Base-by-base conservation (phyloP, 2,329 filamentous ascomycete genomes). In the Aspergillus sp. region DNA sequence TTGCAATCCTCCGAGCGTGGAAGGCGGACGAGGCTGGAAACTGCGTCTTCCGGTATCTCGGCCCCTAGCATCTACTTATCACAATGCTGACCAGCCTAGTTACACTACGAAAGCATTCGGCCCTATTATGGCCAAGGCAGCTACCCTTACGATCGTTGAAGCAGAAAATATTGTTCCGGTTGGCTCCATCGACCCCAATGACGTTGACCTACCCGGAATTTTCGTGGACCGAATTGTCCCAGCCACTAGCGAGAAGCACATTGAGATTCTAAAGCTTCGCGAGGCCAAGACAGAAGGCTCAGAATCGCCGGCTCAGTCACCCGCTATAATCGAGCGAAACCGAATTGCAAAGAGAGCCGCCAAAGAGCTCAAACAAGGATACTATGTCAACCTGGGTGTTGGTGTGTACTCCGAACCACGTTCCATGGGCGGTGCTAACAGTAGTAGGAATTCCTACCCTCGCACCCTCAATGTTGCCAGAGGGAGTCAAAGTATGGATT, bases 211-310 rank as follows among this genome's bases (percentile, higher is more conserved):
- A 3, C 91, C 91, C 0, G 91, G 92, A 9, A 93, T 96, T 68
- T 95, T 88, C 73, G 89, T 96, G 71, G 89, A 94, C 73, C 85
- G 91, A 51, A 90, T 96, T 57, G 89, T 96, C 1, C 89, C 89
- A 19, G 87, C 89, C 0, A 92, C 89, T 0, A 84, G 84, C 1
- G 80, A 86, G 45, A 93, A 94, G 80, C 83, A 85, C 22, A 86
- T 94, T 61, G 92, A 96, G 76, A 86, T 87, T 47, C 80, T 86
- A 67, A 91, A 89, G 71, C 75, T 87, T 25, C 81, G 83, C 31
- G 80, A 83, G 3, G 74, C 57, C 1, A 66, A 71, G 47, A 58
- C 76, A 9, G 75, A 79, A 3, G 69, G 81, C 47, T 74, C 77
- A 7, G 74, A 76, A 7, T 76, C 74, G 6, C 71, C 74, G 2